Conservation (phyloP, 352 stramenopile species). For the Pythium phragmiticola region DNA sequence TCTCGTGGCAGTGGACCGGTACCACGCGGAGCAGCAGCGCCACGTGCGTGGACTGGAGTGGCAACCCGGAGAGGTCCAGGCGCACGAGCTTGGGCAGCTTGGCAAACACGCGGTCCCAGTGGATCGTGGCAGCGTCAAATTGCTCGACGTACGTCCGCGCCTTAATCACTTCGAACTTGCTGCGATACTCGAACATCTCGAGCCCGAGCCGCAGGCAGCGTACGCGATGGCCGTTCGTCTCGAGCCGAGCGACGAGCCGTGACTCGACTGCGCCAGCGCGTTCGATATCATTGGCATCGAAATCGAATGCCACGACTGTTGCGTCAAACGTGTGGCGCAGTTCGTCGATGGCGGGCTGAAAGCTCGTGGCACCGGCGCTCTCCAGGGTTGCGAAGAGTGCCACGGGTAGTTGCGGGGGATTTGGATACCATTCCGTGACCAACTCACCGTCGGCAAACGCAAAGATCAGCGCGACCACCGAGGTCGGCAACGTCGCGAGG, state of each 20-base stretch:
- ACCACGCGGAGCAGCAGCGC: slow-evolving; percentile 10
- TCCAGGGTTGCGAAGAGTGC: neutral
- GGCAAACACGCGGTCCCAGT: slow-evolving; percentile 23
- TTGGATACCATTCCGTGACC: neutral
- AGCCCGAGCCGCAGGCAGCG: slow-evolving; percentile 6
- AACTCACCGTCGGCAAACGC: slow-evolving; percentile 9
- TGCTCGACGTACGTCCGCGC: slow-evolving; percentile 1
- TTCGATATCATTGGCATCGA: neutral
- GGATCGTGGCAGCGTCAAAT: slow-evolving; percentile 7
- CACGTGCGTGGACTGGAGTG: slow-evolving; percentile 21
- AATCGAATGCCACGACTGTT: neutral
- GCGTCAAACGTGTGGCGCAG: neutral
- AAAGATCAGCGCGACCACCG: slow-evolving; percentile 8
- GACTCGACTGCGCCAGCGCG: neutral
- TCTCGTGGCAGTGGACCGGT: slow-evolving; percentile 5
- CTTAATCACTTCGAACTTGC: slow-evolving; percentile 5
- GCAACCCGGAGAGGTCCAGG: slow-evolving; percentile 23
- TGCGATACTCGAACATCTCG: slow-evolving; percentile 10
- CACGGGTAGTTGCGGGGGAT: neutral
- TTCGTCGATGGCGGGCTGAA: slow-evolving; percentile 2
- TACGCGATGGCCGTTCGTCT: neutral
- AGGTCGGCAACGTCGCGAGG: neutral
- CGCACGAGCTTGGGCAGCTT: slow-evolving; percentile 4
- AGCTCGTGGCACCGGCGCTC: neutral
- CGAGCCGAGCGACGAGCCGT: neutral